phyloP scores from a whole-genome alignment of 1,284 basidiomycete species.

The Ustanciosporium gigantosporum region DNA sequence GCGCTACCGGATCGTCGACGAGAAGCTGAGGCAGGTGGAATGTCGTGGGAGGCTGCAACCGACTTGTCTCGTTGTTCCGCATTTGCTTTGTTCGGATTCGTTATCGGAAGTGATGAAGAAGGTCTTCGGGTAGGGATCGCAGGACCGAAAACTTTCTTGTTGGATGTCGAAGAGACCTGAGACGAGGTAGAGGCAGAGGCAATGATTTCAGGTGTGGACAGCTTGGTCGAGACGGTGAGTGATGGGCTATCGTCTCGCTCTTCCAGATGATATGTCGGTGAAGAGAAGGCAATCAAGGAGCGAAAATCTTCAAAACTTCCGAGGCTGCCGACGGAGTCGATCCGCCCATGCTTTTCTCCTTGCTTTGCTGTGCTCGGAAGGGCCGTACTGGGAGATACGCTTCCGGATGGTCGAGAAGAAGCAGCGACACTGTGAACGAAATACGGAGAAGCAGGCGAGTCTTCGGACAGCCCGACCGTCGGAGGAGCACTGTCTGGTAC shows the following conservation, averaged over 20 bases:
- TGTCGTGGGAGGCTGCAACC: no score
- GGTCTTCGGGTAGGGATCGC: background rate
- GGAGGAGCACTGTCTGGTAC: constrained; percentile 29
- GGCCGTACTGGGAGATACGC: no score
- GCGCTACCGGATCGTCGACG: no score
- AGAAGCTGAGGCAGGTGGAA: no score
- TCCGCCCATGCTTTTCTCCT: constrained; percentile 6
- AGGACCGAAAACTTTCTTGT: constrained; percentile 4
- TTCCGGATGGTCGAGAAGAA: no score
- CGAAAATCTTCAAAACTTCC: constrained; percentile 36
- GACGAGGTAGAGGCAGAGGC: background rate
- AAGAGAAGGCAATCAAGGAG: constrained; percentile 17
- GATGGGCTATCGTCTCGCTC: constrained; percentile 23
- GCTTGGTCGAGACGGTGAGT: constrained; percentile 15
- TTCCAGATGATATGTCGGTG: constrained; percentile 6
- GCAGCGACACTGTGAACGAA: no score
- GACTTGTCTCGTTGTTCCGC: no score
- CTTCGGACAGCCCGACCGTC: no score
- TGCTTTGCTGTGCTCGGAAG: no score
- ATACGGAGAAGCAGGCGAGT: no score
- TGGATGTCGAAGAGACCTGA: background rate
- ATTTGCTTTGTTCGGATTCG: no score
- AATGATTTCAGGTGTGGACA: constrained; percentile 14
- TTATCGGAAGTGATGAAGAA: background rate
- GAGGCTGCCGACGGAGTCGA: constrained; percentile 12